Percentiles rank a stretch among this genome's conserved stretches.
phyloP scores from a whole-genome alignment of 331 rosid species.

The Prunus yedoensis region DNA sequence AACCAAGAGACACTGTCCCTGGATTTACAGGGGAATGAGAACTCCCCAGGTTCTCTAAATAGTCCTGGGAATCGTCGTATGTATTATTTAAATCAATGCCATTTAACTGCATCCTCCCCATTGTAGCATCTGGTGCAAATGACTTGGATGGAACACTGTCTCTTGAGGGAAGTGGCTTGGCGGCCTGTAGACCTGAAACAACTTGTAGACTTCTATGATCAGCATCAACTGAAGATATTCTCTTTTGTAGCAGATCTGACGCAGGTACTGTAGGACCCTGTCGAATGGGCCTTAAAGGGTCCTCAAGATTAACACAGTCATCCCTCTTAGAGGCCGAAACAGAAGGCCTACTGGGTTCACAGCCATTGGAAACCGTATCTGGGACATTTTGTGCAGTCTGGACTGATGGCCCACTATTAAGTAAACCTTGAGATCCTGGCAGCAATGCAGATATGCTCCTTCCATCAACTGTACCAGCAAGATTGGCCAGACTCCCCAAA shows the following conservation, averaged over 20 bases:
- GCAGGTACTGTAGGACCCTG: slow-evolving; percentile 33
- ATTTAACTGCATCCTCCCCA: slow-evolving; percentile 47
- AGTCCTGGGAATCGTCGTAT: slow-evolving; percentile 50
- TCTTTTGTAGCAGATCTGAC: slow-evolving; percentile 32
- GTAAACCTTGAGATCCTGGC: slow-evolving; percentile 54
- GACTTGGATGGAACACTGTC: slow-evolving; percentile 33
- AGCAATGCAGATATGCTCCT: slow-evolving; percentile 49
- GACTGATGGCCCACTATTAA: slow-evolving; percentile 43
- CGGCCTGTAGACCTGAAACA: slow-evolving; percentile 30
- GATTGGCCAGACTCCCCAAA: slow-evolving; percentile 55
- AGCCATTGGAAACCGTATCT: slow-evolving; percentile 38
- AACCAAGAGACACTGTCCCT: slow-evolving; percentile 44
- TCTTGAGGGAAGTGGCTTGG: slow-evolving; percentile 39
- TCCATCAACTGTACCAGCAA: slow-evolving; percentile 50
- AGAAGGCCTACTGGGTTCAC: slow-evolving; percentile 11
- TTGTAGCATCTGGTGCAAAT: not conserved
- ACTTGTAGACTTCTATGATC: slow-evolving; percentile 38
- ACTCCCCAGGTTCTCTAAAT: slow-evolving; percentile 43
- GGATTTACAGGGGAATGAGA: slow-evolving; percentile 38
- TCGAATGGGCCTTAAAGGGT: slow-evolving; percentile 34
- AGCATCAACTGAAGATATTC: slow-evolving; percentile 34
- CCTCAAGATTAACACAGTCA: slow-evolving; percentile 14
- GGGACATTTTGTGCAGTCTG: slow-evolving; percentile 38
- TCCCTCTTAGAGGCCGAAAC: slow-evolving; percentile 13
- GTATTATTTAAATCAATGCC: slow-evolving; percentile 65